Evolutionary conservation across 495 filamentous ascomycete genomes (phyloP), one percentile per base, ranked within the genome.

Genomic region (Trypethelium eluteriae): DNA sequence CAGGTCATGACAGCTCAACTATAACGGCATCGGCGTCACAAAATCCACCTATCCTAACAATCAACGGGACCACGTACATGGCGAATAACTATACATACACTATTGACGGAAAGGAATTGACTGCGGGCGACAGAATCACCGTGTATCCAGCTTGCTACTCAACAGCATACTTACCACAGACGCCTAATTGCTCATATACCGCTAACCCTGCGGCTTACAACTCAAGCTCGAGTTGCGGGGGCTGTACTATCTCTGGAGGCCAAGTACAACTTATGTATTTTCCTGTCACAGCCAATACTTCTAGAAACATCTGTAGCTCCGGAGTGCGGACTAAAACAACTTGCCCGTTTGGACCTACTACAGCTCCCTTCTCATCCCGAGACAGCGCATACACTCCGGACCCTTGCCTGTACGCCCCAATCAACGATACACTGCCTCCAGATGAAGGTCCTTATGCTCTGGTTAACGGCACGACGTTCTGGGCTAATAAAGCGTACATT

Each of bases 231-330:
- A 59, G 53, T 35, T 69, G 67, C 62, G 67, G 67, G 14, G 35
- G 25, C 6, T 69, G 67, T 39, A 66, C 50, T 6, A 46, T 69
- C 35, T 38, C 36, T 6, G 67, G 67, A 12, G 67, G 64, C 11
- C 12, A 6, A 7, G 63, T 69, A 2, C 34, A 66, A 50, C 67
- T 69, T 10, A 44, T 65, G 18, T 69, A 69, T 46, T 69, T 69
- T 44, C 63, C 67, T 3, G 38, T 66, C 25, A 69, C 67, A 10
- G 62, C 63, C 10, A 66, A 63, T 49, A 9, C 39, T 14, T 59
- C 63, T 44, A 9, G 63, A 1, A 44, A 69, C n/a, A 62, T 69
- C 49, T 69, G 67, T 34, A 64, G 46, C 4, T 62, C 67, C 0
- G 35, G 41, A 16, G 9, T 35, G 7, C 41, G 38, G 36, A 12